Evolutionary conservation across 2,329 filamentous ascomycete genomes (phyloP), one percentile per base, ranked within the genome.

Genomic region (Pleoardoris graminearum): DNA sequence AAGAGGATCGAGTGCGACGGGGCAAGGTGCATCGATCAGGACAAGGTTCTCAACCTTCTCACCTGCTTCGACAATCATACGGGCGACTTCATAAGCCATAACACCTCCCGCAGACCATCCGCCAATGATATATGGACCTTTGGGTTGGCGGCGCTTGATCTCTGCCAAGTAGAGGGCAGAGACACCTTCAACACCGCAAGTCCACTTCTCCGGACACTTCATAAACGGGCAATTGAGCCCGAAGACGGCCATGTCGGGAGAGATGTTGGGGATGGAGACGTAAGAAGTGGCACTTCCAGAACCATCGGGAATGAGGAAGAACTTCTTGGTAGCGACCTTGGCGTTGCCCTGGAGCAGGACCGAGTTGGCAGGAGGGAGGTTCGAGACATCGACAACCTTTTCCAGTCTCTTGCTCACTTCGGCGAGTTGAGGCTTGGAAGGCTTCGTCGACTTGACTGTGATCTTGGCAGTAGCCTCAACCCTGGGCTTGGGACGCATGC

Each of bases 211-310:
- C 0, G 86, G 86, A 1, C 79, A 82, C 75, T 85, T 87, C 83
- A 88, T 85, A 75, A 85, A 89, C 4, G 86, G 86, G 43, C 84
- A 89, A 72, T 88, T 88, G 59, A 89, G 72, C 48, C 79, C 79
- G 60, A 77, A 81, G 10, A 80, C 78, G 43, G 75, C 76, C 59
- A 80, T 72, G 55, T 80, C 76, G n/a, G 75, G 67, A 23, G 77
- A 77, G 43, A 82, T 76, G 57, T 82, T 80, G 38, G 81, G 77
- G 41, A 85, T 83, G 61, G 79, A 80, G 50, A 82, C 82, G 74
- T 89, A 89, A 1, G 84, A 87, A n/a, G 85, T 88, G 10, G 86
- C 85, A 48, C 82, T 68, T 75, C 86, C 80, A 57, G 76, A 83
- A 57, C 70, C 80, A 73, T 81, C 79, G 45, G 79, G 79, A 25